A percentile compares a stretch with the other conserved stretches of the same genome.
phyloP scores from a whole-genome alignment of 257 asterid genomes.

The Ilex asprella region DNA sequence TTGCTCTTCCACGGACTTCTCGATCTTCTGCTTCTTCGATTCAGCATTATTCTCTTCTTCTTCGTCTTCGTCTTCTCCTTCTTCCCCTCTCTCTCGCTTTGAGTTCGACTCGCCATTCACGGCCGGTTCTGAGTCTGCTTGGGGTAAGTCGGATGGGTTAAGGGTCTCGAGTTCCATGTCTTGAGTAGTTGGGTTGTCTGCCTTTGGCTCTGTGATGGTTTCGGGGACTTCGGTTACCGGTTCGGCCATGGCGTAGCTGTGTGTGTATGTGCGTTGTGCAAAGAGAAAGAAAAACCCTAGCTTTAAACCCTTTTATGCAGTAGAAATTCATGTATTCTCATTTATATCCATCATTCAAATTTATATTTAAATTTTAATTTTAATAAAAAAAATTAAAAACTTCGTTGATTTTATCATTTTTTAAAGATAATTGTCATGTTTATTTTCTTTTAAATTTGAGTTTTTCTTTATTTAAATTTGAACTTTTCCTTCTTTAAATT shows the following conservation, averaged over 20 bases:
- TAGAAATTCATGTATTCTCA: too few species aligned
- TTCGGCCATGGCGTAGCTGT: conserved; percentile 17
- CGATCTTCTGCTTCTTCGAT: conserved; percentile 42
- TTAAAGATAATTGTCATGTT: too few species aligned
- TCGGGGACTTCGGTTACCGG: conserved; percentile 5
- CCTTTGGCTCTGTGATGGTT: conserved; percentile 10
- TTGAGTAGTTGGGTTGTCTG: conserved; percentile 4
- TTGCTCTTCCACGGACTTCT: conserved; percentile 19
- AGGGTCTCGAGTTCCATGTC: conserved; percentile 27
- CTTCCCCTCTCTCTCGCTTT: conserved; percentile 46
- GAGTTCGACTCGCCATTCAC: conserved; percentile 14
- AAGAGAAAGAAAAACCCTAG: neutral
- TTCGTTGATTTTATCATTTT: too few species aligned
- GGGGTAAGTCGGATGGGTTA: neutral
- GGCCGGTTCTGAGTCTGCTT: conserved; percentile 6
- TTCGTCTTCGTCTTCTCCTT: conserved; percentile 30
- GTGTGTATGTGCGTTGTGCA: neutral
- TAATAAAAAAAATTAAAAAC: too few species aligned
- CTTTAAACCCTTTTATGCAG: too few species aligned
- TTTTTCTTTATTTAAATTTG: too few species aligned
- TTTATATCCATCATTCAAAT: too few species aligned
- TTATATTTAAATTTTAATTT: too few species aligned
- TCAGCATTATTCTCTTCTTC: conserved; percentile 26
- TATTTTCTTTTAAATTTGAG: too few species aligned
- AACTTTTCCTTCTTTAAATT: too few species aligned